These are phyloP conservation scores for Ceratocystis eucalypticola DNA, from an alignment of 2,329 filamentous ascomycete genomes.

Conservation along the genomic window DNA sequence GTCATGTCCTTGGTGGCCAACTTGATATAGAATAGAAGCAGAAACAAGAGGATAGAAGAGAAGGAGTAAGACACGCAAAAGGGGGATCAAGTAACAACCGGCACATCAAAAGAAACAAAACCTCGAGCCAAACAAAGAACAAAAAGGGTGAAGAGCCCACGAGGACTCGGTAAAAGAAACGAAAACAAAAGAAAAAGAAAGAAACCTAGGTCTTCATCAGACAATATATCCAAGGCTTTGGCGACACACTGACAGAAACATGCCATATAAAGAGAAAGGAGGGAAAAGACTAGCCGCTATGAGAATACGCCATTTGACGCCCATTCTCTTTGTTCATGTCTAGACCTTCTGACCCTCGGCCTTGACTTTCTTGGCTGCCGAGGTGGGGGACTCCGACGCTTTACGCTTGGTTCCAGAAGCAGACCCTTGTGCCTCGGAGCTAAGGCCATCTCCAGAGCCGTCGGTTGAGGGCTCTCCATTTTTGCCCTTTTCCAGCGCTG, in stretches of 20 bases:
- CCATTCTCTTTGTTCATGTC: constrained; percentile 20
- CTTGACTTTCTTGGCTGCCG: constrained; percentile 44
- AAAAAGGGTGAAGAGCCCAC: constrained; percentile 1
- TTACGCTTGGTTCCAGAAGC: constrained; percentile 45
- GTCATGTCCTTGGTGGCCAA: too few species aligned
- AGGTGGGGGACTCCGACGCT: constrained; percentile 36
- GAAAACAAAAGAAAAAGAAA: constrained; percentile 16
- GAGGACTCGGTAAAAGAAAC: constrained; percentile 10
- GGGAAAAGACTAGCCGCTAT: not conserved
- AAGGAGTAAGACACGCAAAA: constrained; percentile 13
- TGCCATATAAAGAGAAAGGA: not conserved
- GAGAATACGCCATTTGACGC: not conserved
- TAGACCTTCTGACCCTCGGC: constrained; percentile 31
- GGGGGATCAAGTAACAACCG: constrained; percentile 12
- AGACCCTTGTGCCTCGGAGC: constrained; percentile 21
- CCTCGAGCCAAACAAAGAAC: constrained; percentile 3
- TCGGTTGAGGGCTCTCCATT: constrained; percentile 23
- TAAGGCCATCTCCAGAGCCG: constrained; percentile 21
- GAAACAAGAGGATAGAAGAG: not conserved
- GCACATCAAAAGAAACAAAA: constrained; percentile 6
- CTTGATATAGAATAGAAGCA: not conserved
- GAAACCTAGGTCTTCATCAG: constrained; percentile 17
- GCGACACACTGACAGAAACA: not conserved
- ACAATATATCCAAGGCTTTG: not conserved
- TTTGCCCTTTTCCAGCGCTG: constrained; percentile 34